Evolutionary conservation across 495 filamentous ascomycete species (phyloP).

Genomic region (Bacidia gigantensis): DNA sequence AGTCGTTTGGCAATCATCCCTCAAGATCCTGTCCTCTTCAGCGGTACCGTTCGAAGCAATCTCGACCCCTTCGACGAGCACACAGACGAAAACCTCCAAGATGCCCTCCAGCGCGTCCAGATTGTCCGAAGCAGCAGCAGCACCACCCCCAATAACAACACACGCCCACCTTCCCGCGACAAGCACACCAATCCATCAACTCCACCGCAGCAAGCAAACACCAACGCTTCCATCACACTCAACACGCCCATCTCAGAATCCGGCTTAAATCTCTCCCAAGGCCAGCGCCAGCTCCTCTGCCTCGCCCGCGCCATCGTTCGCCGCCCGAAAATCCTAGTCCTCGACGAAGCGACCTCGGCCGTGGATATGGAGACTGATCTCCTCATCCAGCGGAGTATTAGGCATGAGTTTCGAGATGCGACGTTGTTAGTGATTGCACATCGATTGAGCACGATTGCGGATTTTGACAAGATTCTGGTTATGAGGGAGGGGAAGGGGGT

Average conservation of each 20-base stretch:
- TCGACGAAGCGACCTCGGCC: constrained; percentile 17
- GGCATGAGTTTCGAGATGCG: constrained; percentile 15
- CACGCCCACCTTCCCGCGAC: neutral
- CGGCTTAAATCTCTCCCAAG: constrained; percentile 20
- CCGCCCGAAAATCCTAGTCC: constrained; percentile 16
- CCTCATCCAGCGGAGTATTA: constrained; percentile 21
- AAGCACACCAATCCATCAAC: constrained; percentile 6
- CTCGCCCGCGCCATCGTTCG: constrained; percentile 21
- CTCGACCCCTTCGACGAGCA: constrained; percentile 20
- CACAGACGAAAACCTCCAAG: constrained; percentile 13
- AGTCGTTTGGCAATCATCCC: constrained; percentile 23
- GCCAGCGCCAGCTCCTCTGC: constrained; percentile 22
- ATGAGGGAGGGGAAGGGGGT: constrained; percentile 18
- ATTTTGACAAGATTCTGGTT: constrained; percentile 22
- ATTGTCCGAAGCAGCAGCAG: constrained; percentile 5
- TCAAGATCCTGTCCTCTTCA: constrained; percentile 25
- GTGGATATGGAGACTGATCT: constrained; percentile 21
- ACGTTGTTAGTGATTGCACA: constrained; percentile 27
- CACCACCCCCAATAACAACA: too few relatives aligned
- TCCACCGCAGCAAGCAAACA: constrained; percentile 1
- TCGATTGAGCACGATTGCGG: constrained; percentile 20
- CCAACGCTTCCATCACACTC: constrained; percentile 7
- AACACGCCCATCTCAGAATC: constrained; percentile 16
- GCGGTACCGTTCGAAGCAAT: constrained; percentile 23
- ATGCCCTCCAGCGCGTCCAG: constrained; percentile 15